Base-by-base conservation (phyloP, 2,329 filamentous ascomycete species). In the Trichophyton rubrum region DNA sequence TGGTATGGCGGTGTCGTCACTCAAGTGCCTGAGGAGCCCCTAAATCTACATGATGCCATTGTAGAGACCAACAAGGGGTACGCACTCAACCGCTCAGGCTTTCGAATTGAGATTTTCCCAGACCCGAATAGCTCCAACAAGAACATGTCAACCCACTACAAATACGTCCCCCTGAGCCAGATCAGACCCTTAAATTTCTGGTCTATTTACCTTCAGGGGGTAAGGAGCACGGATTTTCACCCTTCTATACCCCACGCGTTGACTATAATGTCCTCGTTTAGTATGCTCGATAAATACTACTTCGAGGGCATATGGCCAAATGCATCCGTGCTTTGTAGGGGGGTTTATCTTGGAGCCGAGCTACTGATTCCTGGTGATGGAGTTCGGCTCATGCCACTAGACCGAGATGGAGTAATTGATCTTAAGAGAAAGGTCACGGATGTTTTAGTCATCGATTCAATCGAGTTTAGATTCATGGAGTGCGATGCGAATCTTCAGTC, bases 1-100 rank as follows among this genome's bases (percentile, higher is more conserved):
- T 85, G 83, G 83, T 77, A 82, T 64, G 82, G 79, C 0, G 83
- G 82, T 1, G 72, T 83, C 0, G 71, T 85, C 9, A 77, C 78
- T 0, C 78, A 85, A 66, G 69, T 74, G 3, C 77, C 82, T 0
- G 70, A 73, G 1, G 77, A 79, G 24, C 66, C 75, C 0, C 66
- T 70, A 1, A 67, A 71, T 7, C 70, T 77, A 15, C 71, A 77
- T n/a, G 80, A 83, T 61, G 69, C 83, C 2, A 67, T 74, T 22
- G 64, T 70, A 3, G 68, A 75, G 11, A 69, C 74, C 2, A 58
- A 70, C 0, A 77, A 78, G 55, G 65, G 71, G 40, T 72, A 67
- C 38, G 74, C 70, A 11, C 68, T 82, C 11, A 80, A 77, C 59
- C 77, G 77, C 61, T 78, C 78, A 27, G 82, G 82, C 0, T 80